Base-by-base conservation (phyloP, 2,329 filamentous ascomycete genomes). In the Phialophora macrospora region DNA sequence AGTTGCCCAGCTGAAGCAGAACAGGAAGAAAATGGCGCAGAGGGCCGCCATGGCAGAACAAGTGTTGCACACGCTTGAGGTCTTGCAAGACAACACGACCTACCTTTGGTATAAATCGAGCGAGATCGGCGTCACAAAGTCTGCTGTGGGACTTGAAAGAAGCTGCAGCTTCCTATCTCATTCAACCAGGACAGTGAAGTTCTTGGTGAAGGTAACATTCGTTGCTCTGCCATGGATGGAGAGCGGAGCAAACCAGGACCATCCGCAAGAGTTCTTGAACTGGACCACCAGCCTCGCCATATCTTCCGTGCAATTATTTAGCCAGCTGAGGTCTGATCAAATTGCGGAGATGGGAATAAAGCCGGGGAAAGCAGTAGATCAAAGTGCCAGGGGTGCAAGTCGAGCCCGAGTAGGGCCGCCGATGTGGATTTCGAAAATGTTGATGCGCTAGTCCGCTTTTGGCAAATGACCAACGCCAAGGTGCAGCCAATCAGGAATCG, bases 271-370 rank as follows among this genome's bases (percentile, higher is more conserved):
- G n/a, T 44, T n/a, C 38, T n/a, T 44, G 17, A 14, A n/a, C 38
- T 3, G 17, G 14, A 44, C 22, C 32, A 34, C 26, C 44, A n/a
- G 12, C 55, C 32, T 46, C 7, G 38, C 32, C 38, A 58, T 3
- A 24, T 26, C 11, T 17, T 51, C 48, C 48, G 3, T 51, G 24
- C 26, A 22, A 34, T 12, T 34, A 60, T 60, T 60, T 60, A 51
- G 57, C 57, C 57, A 51, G 22, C 24, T 49, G 49, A 28, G 20
- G 14, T 44, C 14, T 24, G 17, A 26, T 49, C 6, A 34, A 51
- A 41, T 26, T 28, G 58, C 58, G 58, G 58, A 60, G 58, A 30
- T 34, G 46, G 28, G 32, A 44, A 41, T 17, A 44, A 24, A 41
- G 55, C 34, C 30, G 34, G 55, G 55, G 38, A n/a, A 44, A 41